Percentiles rank a stretch among this genome's conserved stretches.
Conservation (phyloP, 2,329 filamentous ascomycete species). For the Aspergillus aculeatinus region DNA sequence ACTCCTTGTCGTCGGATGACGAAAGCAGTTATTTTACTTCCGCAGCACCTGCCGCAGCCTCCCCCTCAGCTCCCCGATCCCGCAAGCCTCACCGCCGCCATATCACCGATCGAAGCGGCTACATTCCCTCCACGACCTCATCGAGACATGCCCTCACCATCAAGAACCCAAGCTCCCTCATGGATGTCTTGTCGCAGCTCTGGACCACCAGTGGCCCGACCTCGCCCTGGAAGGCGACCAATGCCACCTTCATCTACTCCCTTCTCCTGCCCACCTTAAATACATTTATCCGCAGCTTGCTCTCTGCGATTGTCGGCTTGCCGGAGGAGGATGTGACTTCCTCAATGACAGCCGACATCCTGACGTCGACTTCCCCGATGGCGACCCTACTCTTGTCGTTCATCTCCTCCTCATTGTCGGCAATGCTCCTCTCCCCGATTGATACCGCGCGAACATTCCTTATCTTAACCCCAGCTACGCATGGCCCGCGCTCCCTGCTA, state of each 20-base stretch:
- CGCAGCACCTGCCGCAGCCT: constrained; percentile 44
- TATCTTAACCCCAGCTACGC: constrained; percentile 77
- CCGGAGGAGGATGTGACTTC: constrained; percentile 68
- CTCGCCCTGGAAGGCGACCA: constrained; percentile 92
- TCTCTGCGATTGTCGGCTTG: constrained; percentile 87
- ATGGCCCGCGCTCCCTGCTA: constrained; percentile 73
- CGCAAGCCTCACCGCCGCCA: constrained; percentile 36
- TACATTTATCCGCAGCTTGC: constrained; percentile 84
- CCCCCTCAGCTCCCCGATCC: constrained; percentile 42
- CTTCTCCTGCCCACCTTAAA: constrained; percentile 83
- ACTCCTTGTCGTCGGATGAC: constrained; percentile 61
- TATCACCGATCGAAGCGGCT: constrained; percentile 49
- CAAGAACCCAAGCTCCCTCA: constrained; percentile 73
- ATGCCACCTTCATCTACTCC: constrained; percentile 87
- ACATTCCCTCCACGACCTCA: constrained; percentile 40
- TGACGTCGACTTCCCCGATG: constrained; percentile 79
- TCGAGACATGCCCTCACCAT: constrained; percentile 66
- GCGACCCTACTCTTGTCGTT: constrained; percentile 73
- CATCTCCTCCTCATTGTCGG: constrained; percentile 66
- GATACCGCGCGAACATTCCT: constrained; percentile 86
- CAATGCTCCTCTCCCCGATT: constrained; percentile 78
- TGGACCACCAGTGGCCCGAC: constrained; percentile 88
- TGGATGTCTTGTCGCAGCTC: constrained; percentile 81
- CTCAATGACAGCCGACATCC: constrained; percentile 64
- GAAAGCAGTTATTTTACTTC: constrained; percentile 85